Percentiles rank a stretch among this genome's conserved stretches.
Conservation (phyloP, 2,329 filamentous ascomycete genomes). For the Huntiella bhutanensis region DNA sequence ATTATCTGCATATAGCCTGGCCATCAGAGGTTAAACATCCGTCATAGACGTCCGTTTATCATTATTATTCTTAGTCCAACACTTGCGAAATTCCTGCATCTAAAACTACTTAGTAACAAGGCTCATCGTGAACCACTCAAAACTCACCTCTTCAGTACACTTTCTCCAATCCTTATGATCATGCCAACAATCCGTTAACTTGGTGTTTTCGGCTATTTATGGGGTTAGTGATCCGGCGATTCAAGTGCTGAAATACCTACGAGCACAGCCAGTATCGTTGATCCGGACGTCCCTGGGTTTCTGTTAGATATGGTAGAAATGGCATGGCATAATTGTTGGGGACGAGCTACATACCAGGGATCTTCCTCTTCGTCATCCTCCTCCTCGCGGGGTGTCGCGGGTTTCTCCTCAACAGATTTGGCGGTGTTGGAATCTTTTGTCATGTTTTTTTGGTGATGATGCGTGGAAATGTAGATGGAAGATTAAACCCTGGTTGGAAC, state of each 20-base stretch:
- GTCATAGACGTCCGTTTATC: conserved; percentile 63
- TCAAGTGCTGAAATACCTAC: conserved; percentile 28
- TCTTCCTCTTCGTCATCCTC: conserved; percentile 74
- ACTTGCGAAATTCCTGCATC: conserved; percentile 80
- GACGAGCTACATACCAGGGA: conserved; percentile 52
- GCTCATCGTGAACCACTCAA: neutral
- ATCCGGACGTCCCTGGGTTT: conserved; percentile 77
- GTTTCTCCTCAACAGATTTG: conserved; percentile 14
- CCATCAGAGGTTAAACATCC: conserved; percentile 29
- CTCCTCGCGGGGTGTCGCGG: conserved; percentile 16
- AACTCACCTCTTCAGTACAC: conserved; percentile 69
- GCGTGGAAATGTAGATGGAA: too few species aligned
- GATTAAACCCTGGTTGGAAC: neutral
- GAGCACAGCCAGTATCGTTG: conserved; percentile 84
- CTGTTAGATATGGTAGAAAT: neutral
- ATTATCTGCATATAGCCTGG: neutral
- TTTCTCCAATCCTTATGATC: conserved; percentile 90
- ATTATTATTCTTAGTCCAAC: conserved; percentile 84
- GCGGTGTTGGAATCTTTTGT: neutral
- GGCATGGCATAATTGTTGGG: conserved; percentile 11
- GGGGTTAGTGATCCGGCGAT: neutral
- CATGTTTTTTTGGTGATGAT: too few species aligned
- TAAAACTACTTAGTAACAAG: conserved; percentile 19
- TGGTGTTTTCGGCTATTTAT: conserved; percentile 58
- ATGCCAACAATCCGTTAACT: conserved; percentile 87